These are phyloP conservation scores for Salvia hispanica DNA, from an alignment of 257 asterid genomes.

Conservation along the genomic window DNA sequence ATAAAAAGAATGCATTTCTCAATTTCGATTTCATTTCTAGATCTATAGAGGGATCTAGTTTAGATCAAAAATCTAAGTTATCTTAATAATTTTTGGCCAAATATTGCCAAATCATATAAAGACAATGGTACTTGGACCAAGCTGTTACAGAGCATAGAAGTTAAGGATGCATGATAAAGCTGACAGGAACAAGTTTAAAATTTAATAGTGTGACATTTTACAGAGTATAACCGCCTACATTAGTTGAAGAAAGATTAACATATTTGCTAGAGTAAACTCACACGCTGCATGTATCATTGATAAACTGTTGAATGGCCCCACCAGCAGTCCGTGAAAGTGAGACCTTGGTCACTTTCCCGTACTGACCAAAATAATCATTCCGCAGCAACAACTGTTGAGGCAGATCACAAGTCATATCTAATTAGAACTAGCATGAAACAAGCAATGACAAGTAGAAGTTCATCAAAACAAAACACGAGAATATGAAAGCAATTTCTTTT, in stretches of 20 bases:
- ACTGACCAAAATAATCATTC: slow-evolving; percentile 91
- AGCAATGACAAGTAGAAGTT: slow-evolving; percentile 11
- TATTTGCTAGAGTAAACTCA: slow-evolving; percentile 48
- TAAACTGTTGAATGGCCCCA: slow-evolving; percentile 83
- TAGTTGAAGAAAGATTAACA: slow-evolving; percentile 19
- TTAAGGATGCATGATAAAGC: slow-evolving; percentile 20
- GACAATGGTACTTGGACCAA: slow-evolving; percentile 11
- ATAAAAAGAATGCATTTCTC: slow-evolving; percentile 2
- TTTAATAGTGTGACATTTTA: not conserved
- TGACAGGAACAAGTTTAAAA: slow-evolving; percentile 19
- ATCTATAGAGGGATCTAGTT: not conserved
- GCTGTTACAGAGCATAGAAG: slow-evolving; percentile 13
- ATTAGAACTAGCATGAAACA: slow-evolving; percentile 28
- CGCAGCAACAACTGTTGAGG: slow-evolving; percentile 67
- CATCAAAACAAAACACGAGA: slow-evolving; percentile 5
- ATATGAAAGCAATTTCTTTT: slow-evolving; percentile 6
- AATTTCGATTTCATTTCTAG: slow-evolving; percentile 13
- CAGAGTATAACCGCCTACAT: too few species aligned
- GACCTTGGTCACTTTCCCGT: slow-evolving; percentile 83
- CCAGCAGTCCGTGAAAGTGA: slow-evolving; percentile 95
- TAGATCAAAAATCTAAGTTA: not conserved
- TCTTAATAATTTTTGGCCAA: slow-evolving; percentile 1
- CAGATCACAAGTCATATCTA: slow-evolving; percentile 16
- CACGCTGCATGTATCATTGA: slow-evolving; percentile 90
- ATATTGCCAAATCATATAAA: slow-evolving; percentile 12